phyloP scores from a whole-genome alignment of 1,139 yeast species.

The Geotrichum siamense region DNA sequence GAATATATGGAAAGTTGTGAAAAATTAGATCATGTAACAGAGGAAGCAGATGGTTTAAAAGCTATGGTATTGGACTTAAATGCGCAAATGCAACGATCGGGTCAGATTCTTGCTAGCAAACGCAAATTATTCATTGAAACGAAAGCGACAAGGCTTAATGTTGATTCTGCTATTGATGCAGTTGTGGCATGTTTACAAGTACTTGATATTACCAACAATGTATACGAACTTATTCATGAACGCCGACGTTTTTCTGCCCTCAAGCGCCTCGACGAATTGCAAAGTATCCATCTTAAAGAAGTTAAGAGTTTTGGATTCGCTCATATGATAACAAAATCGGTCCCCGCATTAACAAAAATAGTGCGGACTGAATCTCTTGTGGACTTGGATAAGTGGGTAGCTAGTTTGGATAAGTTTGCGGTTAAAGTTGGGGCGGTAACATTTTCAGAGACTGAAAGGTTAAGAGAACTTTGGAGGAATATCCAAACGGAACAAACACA shows the following conservation, averaged over 20 bases:
- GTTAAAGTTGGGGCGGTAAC: slow-evolving; percentile 35
- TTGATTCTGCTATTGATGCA: slow-evolving; percentile 35
- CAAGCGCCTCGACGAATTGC: slow-evolving; percentile 70
- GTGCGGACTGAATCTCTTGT: slow-evolving; percentile 75
- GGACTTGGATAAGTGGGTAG: slow-evolving; percentile 56
- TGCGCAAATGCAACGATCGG: slow-evolving; percentile 36
- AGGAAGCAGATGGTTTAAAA: slow-evolving; percentile 48
- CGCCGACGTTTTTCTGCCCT: slow-evolving; percentile 81
- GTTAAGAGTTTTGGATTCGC: slow-evolving; percentile 74
- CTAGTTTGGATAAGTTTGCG: slow-evolving; percentile 13
- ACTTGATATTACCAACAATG: slow-evolving; percentile 76
- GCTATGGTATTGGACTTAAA: slow-evolving; percentile 47
- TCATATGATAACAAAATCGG: slow-evolving; percentile 49
- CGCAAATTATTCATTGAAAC: slow-evolving; percentile 29
- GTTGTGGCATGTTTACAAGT: slow-evolving; percentile 62
- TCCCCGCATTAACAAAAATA: slow-evolving; percentile 68
- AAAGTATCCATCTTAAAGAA: slow-evolving; percentile 57
- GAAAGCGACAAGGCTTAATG: slow-evolving; percentile 29
- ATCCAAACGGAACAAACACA: slow-evolving; percentile 39
- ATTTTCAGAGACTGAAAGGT: slow-evolving; percentile 47
- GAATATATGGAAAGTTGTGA: slow-evolving; percentile 45
- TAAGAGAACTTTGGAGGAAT: slow-evolving; percentile 53
- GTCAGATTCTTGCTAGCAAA: slow-evolving; percentile 17
- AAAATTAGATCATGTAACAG: slow-evolving; percentile 50
- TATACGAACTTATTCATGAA: slow-evolving; percentile 69